phyloP scores from a whole-genome alignment of 805 yeast species.

The Pachysolen tannophilus region DNA sequence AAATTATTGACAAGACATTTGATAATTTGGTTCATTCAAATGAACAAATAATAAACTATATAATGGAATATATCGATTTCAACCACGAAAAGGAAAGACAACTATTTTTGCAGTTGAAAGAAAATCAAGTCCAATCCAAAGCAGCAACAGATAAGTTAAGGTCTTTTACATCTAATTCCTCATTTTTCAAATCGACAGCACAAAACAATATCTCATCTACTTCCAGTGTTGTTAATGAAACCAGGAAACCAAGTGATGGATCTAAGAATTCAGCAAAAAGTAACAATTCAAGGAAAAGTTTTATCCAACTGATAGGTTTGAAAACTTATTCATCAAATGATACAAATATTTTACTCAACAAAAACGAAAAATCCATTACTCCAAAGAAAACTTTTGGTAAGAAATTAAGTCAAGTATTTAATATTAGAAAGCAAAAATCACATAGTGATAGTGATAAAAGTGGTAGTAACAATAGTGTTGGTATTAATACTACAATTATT shows the following conservation, averaged over 20 bases:
- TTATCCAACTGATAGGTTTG: constrained; percentile 1
- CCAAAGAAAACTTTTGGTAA: constrained; percentile 1
- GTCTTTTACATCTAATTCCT: too few species aligned
- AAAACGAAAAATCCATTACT: too few species aligned
- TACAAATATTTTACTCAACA: constrained; percentile 1
- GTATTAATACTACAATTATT: too few species aligned
- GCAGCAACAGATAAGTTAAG: too few species aligned
- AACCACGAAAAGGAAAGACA: neutral
- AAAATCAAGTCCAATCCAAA: neutral
- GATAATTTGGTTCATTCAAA: neutral
- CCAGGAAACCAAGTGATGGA: neutral
- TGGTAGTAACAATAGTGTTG: too few species aligned
- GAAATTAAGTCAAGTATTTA: constrained; percentile 2
- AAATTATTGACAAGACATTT: too few species aligned
- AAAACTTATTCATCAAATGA: constrained; percentile 2
- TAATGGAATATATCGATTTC: neutral
- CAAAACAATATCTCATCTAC: too few species aligned
- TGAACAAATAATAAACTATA: neutral
- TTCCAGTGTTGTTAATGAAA: too few species aligned
- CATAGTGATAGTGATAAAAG: too few species aligned
- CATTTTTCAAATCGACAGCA: too few species aligned
- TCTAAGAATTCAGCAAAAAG: neutral
- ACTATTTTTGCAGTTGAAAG: neutral
- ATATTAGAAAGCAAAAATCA: too few species aligned
- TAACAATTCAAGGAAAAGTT: constrained; percentile 4